Conservation (phyloP, 257 asterid species). For the Solanum etuberosum region DNA sequence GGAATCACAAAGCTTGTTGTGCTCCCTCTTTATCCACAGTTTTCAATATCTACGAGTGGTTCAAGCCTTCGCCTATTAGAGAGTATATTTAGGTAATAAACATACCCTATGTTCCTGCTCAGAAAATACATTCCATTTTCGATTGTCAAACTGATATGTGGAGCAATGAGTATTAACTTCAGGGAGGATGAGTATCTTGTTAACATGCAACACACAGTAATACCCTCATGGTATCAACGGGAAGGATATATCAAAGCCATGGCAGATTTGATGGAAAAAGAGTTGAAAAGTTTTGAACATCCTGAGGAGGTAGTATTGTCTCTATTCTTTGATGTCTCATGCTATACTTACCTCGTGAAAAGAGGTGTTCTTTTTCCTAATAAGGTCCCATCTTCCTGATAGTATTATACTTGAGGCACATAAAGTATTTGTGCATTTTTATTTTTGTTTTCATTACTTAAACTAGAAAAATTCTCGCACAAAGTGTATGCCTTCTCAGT, state of each 20-base stretch:
- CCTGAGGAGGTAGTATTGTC: slow-evolving; percentile 57
- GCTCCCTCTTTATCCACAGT: slow-evolving; percentile 96
- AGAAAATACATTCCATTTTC: background rate
- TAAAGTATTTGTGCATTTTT: background rate
- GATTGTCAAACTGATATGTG: slow-evolving; percentile 1
- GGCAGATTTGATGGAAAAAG: slow-evolving; percentile 83
- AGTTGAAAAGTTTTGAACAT: slow-evolving; percentile 61
- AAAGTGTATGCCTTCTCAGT: background rate
- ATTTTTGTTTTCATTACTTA: background rate
- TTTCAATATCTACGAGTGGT: slow-evolving; percentile 98
- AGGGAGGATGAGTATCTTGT: slow-evolving; percentile 98
- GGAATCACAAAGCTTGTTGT: slow-evolving; percentile 87
- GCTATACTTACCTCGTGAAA: background rate
- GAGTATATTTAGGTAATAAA: slow-evolving; percentile 71
- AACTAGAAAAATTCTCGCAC: background rate
- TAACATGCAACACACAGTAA: slow-evolving; percentile 98
- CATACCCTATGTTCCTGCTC: background rate
- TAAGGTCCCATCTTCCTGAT: background rate
- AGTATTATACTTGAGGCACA: background rate
- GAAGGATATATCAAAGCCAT: slow-evolving; percentile 96
- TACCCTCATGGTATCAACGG: slow-evolving; percentile 99
- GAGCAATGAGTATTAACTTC: slow-evolving; percentile 13
- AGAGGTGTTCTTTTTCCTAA: background rate
- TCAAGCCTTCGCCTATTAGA: slow-evolving; percentile 96
- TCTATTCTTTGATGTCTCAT: background rate